Conservation (phyloP, 306 rosid genomes). For the Hylodesmum podocarpum region DNA sequence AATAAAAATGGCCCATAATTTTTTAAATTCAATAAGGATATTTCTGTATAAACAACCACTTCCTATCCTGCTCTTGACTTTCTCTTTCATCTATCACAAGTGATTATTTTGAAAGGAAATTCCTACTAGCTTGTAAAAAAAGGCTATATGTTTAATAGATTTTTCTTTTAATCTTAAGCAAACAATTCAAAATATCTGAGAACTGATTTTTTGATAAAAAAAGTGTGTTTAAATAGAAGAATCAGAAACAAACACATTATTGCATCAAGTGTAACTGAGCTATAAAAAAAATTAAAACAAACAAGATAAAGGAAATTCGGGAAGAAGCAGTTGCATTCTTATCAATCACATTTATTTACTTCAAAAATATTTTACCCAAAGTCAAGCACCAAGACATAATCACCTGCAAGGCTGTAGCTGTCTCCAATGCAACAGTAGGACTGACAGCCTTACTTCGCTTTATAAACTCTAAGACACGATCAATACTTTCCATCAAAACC, state of each 20-base stretch:
- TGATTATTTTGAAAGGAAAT: neutral
- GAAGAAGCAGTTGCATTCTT: neutral
- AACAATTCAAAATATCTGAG: neutral
- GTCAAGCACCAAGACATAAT: conserved; percentile 20
- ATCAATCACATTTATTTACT: neutral
- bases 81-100: neutral
- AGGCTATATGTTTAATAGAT: neutral
- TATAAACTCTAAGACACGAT: conserved; percentile 80
- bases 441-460: conserved; percentile 92
- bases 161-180: neutral
- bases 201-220: neutral
- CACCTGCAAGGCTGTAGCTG: conserved; percentile 97
- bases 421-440: conserved; percentile 90
- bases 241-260: neutral
- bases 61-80: neutral
- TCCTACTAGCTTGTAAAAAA: neutral
- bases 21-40: neutral
- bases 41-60: neutral
- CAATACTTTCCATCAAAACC: conserved; percentile 84
- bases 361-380: neutral
- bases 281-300: neutral
- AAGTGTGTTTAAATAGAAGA: neutral
- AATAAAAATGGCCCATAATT: neutral
- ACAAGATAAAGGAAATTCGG: neutral
- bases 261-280: neutral